These are phyloP conservation scores for Tolypocladium guangdongense DNA, from an alignment of 2,329 filamentous ascomycete genomes.

Conservation along the genomic window DNA sequence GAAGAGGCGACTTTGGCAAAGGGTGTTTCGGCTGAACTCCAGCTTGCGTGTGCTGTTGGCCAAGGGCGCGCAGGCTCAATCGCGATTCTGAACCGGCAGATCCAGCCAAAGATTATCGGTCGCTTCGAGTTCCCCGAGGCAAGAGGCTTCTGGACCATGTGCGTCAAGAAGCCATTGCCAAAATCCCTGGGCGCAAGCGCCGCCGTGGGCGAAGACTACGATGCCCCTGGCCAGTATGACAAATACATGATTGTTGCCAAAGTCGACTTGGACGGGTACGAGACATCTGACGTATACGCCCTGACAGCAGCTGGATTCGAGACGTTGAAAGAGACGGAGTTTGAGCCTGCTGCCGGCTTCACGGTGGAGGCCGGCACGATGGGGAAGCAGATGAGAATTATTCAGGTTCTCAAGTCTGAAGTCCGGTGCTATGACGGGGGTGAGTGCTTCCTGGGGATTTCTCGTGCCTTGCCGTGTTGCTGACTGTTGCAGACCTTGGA, in stretches of 20 bases:
- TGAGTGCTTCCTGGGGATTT: constrained; percentile 31
- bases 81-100: constrained; percentile 64
- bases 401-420: constrained; percentile 80
- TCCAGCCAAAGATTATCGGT: constrained; percentile 62
- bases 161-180: constrained; percentile 54
- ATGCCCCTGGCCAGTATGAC: constrained; percentile 53
- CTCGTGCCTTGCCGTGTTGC: neutral
- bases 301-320: constrained; percentile 65
- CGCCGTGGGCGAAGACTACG: constrained; percentile 43
- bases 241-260: constrained; percentile 78
- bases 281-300: constrained; percentile 69
- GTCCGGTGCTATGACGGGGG: constrained; percentile 84
- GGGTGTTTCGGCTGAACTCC: constrained; percentile 45
- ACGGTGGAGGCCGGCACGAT: constrained; percentile 81
- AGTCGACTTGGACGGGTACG: constrained; percentile 54
- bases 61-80: constrained; percentile 57
- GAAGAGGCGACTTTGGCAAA: constrained; percentile 30
- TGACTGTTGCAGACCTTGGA: constrained; percentile 54
- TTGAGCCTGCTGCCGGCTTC: constrained; percentile 78
- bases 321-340: constrained; percentile 72
- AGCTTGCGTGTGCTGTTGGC: constrained; percentile 51
- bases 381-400: constrained; percentile 67
- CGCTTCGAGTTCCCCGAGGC: constrained; percentile 63
- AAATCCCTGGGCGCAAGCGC: constrained; percentile 43
- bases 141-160: constrained; percentile 71